Base-by-base conservation (phyloP, 2,329 filamentous ascomycete genomes). In the Monosporascus sp. region DNA sequence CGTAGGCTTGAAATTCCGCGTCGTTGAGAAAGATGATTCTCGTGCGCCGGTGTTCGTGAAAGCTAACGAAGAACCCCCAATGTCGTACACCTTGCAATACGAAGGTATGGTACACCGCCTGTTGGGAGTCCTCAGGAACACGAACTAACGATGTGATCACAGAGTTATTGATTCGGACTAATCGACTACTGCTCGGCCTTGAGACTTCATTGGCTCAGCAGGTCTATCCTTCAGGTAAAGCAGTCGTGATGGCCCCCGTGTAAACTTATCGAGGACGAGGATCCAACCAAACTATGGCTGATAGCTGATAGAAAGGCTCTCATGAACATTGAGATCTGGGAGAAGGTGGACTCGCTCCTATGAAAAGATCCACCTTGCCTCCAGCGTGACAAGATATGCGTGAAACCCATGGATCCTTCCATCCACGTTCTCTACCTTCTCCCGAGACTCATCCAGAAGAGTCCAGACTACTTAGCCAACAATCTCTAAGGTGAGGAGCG, bases 51-150 rank as follows among this genome's bases (percentile, higher is more conserved):
- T 88, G 15, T 71, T 89, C 14, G 69, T 83, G 17, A 72, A 74
- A 2, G 72, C 70, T 9, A 80, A 85, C 49, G 83, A 89, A 51
- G 84, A 90, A 46, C 69, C 80, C n/a, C 77, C 85, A 3, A 82
- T 89, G 9, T 83, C 77, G 51, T 94, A 90, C 65, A 79, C 79
- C 44, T 73, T 94, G 27, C 81, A 88, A 52, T 88, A 89, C 62
- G 77, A 89, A 79, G 85, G 88, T 90, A 72, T 54, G 77, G 65
- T 45, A 25, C 3, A 49, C 31, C 8, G 6, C 22, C 27, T 8
- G 11, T 14, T 20, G 6, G 5, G n/a, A 18, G 24, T 36, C 2
- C 31, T 48, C 5, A 15, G 6, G 11, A 42, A 9, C 27, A 7
- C 14, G 24, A 5, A 46, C 57, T 64, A 38, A 63, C 53, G 36